Conservation (phyloP, 768 basidiomycete species). For the Tremella fuciformis region DNA sequence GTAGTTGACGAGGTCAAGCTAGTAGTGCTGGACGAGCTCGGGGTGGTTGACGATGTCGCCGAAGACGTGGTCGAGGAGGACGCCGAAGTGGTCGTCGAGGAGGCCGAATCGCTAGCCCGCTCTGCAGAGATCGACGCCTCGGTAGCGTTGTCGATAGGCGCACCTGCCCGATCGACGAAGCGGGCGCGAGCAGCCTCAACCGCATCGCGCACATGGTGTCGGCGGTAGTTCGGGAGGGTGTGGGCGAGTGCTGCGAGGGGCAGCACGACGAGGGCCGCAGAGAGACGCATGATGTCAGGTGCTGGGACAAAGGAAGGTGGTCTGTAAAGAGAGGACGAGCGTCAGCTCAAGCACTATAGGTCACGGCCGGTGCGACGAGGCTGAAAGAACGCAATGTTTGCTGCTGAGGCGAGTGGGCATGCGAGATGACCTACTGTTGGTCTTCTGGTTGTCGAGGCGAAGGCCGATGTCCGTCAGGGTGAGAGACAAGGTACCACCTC, state of each 20-base stretch:
- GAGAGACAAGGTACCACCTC: no score
- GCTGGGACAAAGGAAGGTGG: no score
- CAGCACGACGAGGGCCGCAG: constrained; percentile 18
- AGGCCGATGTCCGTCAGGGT: no score
- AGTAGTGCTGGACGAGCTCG: background rate
- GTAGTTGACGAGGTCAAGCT: no score
- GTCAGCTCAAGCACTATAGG: no score
- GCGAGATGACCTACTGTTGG: no score
- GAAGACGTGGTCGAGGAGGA: constrained; percentile 8
- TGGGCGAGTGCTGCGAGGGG: constrained; percentile 16
- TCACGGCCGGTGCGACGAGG: no score
- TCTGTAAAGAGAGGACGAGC: no score
- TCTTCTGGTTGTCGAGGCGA: no score
- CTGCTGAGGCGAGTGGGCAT: no score
- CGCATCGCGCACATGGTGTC: constrained; percentile 5
- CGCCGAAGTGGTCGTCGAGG: constrained; percentile 6
- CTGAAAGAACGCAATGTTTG: no score
- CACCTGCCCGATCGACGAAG: background rate
- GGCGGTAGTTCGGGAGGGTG: constrained; percentile 3
- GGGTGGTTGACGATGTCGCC: constrained; percentile 2
- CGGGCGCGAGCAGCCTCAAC: constrained; percentile 4
- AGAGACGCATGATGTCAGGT: constrained; percentile 21
- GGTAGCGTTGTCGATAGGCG: background rate
- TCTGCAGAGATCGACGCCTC: no score
- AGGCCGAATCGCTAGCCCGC: background rate